phyloP scores from a whole-genome alignment of 169 alveolate genomes.

The Eimeria praecox region DNA sequence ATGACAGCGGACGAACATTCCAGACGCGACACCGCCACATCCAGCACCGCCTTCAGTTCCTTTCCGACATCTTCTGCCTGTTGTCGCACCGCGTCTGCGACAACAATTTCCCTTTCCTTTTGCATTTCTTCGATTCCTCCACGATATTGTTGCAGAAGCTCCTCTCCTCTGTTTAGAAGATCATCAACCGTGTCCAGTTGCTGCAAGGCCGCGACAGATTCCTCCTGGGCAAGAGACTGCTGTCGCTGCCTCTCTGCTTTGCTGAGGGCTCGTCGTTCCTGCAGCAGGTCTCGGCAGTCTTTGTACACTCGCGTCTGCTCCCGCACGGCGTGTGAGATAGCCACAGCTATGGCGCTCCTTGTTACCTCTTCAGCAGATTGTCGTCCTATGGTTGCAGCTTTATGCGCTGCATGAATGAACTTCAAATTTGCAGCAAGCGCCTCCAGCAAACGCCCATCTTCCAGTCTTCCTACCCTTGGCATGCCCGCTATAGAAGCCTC shows the following conservation, averaged over 20 bases:
- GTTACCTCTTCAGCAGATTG: background rate
- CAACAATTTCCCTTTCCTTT: background rate
- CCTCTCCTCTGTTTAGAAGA: background rate
- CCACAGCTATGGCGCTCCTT: background rate
- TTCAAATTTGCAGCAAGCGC: background rate
- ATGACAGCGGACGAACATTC: background rate
- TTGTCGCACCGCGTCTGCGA: background rate
- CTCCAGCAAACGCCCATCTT: background rate
- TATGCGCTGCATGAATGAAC: background rate
- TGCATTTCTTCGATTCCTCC: background rate
- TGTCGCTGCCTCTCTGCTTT: background rate
- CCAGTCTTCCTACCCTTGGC: background rate
- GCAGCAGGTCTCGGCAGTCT: background rate
- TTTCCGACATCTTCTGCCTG: background rate
- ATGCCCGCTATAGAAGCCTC: background rate
- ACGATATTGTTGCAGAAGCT: background rate
- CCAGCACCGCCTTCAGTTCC: slow-evolving; percentile 9
- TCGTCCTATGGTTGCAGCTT: background rate
- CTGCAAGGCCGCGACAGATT: background rate
- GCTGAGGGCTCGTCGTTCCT: slow-evolving; percentile 29
- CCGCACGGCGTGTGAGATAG: slow-evolving; percentile 6
- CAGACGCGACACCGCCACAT: background rate
- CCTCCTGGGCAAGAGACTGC: background rate
- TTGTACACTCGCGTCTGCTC: background rate
- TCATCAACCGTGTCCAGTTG: background rate